Base-by-base conservation (phyloP, 306 rosid genomes). In the Citrullus amarus region DNA sequence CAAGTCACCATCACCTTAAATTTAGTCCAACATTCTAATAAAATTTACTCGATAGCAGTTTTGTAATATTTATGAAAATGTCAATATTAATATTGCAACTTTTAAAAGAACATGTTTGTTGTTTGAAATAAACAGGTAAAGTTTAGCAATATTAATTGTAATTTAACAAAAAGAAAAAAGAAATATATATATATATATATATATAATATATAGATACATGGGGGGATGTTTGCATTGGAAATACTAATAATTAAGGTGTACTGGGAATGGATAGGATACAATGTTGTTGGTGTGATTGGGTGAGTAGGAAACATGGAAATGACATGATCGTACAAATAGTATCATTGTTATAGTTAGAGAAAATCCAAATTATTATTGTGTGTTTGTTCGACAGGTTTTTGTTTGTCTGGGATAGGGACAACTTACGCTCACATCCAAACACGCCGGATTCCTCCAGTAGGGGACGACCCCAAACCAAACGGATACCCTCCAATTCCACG, bases 371-470 rank as follows among this genome's bases (percentile, higher is more conserved):
- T 48, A 69, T 46, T n/a, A 44, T 44, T n/a, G 38, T 18, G 70
- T n/a, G 15, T 67, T 60, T 28, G 38, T 28, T 28, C 28, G 43
- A 61, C 57, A 43, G 60, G 77, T 72, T 69, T 69, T 69, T 68
- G 75, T 69, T 43, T 69, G 75, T 44, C 38, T 50, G 43, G 59
- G 22, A 72, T 72, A 2, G 60, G 77, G 60, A 72, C 77, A 72
- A 50, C 13, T 39, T 14, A 1, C 28, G 28, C 44, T 44, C 17
- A 6, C 60, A 50, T 72, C 77, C 77, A 72, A 72, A 72, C 77
- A 72, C 28, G 57, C 77, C 77, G 60, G 28, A 72, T 48, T 46
- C 13, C 59, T 72, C 16, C 4, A 9, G 48, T 15, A 14, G 14
- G 41, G 41, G 76, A 25, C 76, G 58, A 71, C n/a, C 20, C 6